A percentile compares a stretch with the other conserved stretches of the same genome.
Evolutionary conservation across 2,329 filamentous ascomycete species (phyloP).

Genomic region (Cladophialophora bantiana): DNA sequence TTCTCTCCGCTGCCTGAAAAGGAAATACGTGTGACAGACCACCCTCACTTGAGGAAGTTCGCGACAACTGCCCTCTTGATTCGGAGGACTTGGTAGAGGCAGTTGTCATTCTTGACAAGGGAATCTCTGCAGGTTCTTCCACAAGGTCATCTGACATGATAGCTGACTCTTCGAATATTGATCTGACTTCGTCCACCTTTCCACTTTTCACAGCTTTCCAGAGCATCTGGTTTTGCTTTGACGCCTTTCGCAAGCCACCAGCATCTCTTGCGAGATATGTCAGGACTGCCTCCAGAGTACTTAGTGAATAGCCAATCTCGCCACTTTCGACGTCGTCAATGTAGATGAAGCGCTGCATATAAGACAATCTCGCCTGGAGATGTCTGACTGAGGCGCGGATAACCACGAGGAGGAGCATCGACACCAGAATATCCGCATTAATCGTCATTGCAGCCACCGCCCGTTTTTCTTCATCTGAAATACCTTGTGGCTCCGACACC

Average conservation of each 20-base stretch:
- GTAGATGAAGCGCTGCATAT: conserved; percentile 97
- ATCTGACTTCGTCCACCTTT: conserved; percentile 74
- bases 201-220: conserved; percentile 88
- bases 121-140: conserved; percentile 49
- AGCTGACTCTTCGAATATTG: conserved; percentile 77
- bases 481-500: conserved; percentile 68
- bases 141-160: conserved; percentile 54
- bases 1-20: conserved; percentile 67
- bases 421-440: conserved; percentile 92
- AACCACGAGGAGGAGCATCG: conserved; percentile 86
- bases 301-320: conserved; percentile 93
- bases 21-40: conserved; percentile 87
- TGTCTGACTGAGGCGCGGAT: conserved; percentile 89
- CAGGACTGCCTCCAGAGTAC: conserved; percentile 92
- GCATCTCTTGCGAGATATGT: conserved; percentile 87
- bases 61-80: conserved; percentile 29
- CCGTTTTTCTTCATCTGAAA: conserved; percentile 57
- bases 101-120: conserved; percentile 36
- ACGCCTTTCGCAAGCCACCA: conserved; percentile 79
- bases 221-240: conserved; percentile 80
- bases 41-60: conserved; percentile 50
- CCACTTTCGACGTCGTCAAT: conserved; percentile 97
- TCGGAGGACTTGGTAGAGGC: conserved; percentile 34
- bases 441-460: conserved; percentile 65
- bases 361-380: conserved; percentile 85